These are phyloP conservation scores for Lophium mytilinum DNA, from an alignment of 495 filamentous ascomycete species.

Conservation along the genomic window DNA sequence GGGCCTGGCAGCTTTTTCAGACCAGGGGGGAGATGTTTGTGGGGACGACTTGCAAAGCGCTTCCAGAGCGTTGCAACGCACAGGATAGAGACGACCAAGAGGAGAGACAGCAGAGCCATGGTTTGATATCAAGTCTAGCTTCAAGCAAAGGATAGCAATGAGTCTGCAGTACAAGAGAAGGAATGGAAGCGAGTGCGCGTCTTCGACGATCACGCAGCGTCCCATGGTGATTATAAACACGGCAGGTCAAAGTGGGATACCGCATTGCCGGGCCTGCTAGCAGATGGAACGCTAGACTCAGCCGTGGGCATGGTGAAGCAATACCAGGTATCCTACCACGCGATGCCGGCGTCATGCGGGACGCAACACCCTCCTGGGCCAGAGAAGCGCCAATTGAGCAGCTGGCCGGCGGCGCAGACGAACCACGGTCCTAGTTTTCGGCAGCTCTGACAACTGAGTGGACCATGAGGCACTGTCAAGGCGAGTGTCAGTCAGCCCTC, in stretches of 20 bases:
- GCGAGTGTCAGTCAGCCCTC: neutral
- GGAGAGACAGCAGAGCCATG: slow-evolving; percentile 22
- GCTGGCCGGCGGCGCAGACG: neutral
- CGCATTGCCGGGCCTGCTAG: neutral
- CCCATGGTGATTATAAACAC: neutral
- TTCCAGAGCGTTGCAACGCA: slow-evolving; percentile 13
- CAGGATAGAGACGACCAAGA: slow-evolving; percentile 6
- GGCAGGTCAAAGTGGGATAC: neutral
- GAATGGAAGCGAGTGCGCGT: neutral
- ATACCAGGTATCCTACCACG: neutral
- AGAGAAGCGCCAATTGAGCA: too few species aligned
- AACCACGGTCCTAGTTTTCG: neutral
- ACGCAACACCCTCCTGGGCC: neutral
- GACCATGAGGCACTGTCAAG: neutral
- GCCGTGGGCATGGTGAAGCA: neutral
- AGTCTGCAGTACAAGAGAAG: neutral
- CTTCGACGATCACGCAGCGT: neutral
- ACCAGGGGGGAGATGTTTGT: slow-evolving; percentile 20
- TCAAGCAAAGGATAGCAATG: neutral
- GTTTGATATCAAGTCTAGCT: neutral
- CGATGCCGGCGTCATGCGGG: neutral
- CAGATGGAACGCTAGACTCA: neutral
- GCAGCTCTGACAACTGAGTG: neutral
- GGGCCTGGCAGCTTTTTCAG: slow-evolving; percentile 32
- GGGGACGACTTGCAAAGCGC: slow-evolving; percentile 8